Evolutionary conservation across 805 yeast species (phyloP), one percentile per base, ranked within the genome.

Genomic region (Diddensiella caesifluorescens): DNA sequence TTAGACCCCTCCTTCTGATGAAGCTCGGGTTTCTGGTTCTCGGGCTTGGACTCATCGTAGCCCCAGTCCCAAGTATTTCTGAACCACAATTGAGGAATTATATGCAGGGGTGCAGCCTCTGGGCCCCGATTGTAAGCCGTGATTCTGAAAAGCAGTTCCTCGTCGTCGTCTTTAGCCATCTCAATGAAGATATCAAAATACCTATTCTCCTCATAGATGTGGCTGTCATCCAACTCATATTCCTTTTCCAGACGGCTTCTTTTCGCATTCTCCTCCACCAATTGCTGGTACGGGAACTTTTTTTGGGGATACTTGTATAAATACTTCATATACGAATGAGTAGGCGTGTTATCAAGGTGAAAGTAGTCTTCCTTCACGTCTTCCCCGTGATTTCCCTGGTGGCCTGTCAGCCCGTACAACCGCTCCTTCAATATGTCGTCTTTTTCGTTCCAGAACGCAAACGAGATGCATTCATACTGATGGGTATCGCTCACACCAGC

Each of bases 11-110:
- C 35, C 23, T 39, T 15, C 32, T n/a, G 6, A 6, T 27, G 15
- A 22, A 48, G 22, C 6, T 21, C 13, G 12, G 45, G 44, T 7
- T 23, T 30, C n/a, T 32, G 27, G 4, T 13, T 20, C 36, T 48
- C 43, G 19, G 42, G 29, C 13, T 20, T 22, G 23, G 34, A 34
- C 60, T 36, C 23, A 13, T 74, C 78, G 46, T 72, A 65, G 35
- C 89, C 86, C 95, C 96, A 88, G n/a, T 82, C 68, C 97, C 97
- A 88, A 12, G 92, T 84, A 64, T 88, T 88, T 65, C 96, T 74
- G 64, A 80, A 84, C 50, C 79, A 77, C 22, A 85, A 64, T 51
- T 88, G 96, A 6, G 97, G 97, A 47, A 84, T 63, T 33, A 89
- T 73, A 62, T 87, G 95, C 46, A 88, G 67, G 1, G 95, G 94